Evolutionary conservation across 495 filamentous ascomycete genomes (phyloP), one percentile per base, ranked within the genome.

Genomic region (Talaromyces liani): DNA sequence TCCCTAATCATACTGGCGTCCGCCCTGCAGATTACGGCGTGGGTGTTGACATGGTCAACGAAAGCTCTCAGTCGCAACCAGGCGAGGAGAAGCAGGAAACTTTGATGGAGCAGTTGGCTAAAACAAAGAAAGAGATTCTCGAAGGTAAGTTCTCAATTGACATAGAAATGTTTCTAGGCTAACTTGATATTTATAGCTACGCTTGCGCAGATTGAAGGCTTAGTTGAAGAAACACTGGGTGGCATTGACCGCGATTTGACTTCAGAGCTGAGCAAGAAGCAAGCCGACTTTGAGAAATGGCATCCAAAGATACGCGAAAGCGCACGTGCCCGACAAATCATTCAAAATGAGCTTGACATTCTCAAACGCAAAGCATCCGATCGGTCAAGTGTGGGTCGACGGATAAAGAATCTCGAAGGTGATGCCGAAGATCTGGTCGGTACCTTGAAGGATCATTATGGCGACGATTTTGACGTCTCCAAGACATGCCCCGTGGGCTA

Each of bases 11-110:
- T 45, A 90, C 91, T 29, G 93, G 93, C 22, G 81, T 97, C 10
- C 82, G 89, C 61, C 92, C 94, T 14, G 80, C 88, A 24, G 94
- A 97, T 71, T 98, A 97, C 75, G 94, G 94, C 8, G 90, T 98
- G 22, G 92, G 91, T 34, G 85, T 84, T n/a, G 80, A 86, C 34
- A 86, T 80, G 66, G 79, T 80, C 8, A 75, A 77, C 58, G 72
- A 70, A 22, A 74, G 74, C 62, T 67, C 72, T 2, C 79, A 80
- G 33, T 75, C 75, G 72, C 80, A 76, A 74, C 81, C 76, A 81
- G 72, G 67, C 74, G 73, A 66, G 68, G 79, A 70, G 59, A 69
- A 72, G 24, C 73, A 66, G 51, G 77, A 78, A 66, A 72, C 82
- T 62, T 90, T 83, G 64, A 89, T 86, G 64, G 83, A 86, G 58